Conservation (phyloP, 148 eudicot species). For the Amaranthus cruentus region DNA sequence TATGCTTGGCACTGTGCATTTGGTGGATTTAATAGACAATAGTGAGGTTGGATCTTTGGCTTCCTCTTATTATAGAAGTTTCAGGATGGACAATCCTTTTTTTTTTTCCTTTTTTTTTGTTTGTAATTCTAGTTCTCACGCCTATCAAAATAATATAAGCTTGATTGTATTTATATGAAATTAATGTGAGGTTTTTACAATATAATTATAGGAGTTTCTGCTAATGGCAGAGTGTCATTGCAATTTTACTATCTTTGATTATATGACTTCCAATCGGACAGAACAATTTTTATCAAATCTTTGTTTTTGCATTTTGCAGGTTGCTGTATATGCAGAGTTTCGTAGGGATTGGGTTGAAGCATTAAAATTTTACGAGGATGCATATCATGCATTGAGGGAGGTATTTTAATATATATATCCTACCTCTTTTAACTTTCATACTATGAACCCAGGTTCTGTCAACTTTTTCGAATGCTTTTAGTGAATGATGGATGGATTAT, state of each 20-base stretch:
- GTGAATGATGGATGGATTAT: background rate
- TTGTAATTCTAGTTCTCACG: too few relatives aligned
- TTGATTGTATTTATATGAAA: background rate
- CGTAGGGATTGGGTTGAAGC: conserved; percentile 99
- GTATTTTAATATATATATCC: conserved; percentile 26
- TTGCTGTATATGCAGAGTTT: conserved; percentile 96
- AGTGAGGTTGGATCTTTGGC: background rate
- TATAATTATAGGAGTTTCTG: background rate
- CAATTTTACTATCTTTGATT: background rate
- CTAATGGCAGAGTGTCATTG: background rate
- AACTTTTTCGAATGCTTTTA: background rate
- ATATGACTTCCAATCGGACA: background rate
- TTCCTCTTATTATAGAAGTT: background rate
- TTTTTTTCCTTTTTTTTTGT: background rate
- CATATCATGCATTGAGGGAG: conserved; percentile 84
- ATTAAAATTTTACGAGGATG: conserved; percentile 83
- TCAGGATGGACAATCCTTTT: background rate
- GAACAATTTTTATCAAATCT: background rate
- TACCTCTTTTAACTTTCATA: background rate
- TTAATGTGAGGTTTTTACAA: background rate
- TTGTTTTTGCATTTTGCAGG: conserved; percentile 46
- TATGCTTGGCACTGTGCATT: background rate
- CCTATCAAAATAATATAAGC: background rate
- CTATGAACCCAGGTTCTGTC: background rate
- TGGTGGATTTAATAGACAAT: background rate